phyloP scores from a whole-genome alignment of 2,329 filamentous ascomycete genomes.

The Aspergillus novofumigatus region DNA sequence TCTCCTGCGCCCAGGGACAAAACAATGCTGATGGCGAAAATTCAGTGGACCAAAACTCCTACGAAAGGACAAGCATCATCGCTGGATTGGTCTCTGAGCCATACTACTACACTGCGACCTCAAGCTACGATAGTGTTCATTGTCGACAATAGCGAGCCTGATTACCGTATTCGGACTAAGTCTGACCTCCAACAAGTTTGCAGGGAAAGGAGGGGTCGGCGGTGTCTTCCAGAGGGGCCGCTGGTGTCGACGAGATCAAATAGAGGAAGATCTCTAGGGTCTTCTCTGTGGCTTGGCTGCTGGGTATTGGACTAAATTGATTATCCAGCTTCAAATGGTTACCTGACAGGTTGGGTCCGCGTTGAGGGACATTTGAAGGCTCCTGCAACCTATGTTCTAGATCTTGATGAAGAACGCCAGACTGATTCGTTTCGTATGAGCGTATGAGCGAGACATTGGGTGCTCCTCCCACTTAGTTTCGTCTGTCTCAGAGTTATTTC shows the following conservation, averaged over 20 bases:
- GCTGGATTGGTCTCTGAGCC: not conserved
- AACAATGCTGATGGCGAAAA: conserved; percentile 11
- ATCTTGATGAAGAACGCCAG: not conserved
- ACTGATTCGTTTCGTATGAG: not conserved
- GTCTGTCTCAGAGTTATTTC: not conserved
- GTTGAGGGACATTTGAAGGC: not conserved
- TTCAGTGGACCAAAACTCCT: conserved; percentile 4
- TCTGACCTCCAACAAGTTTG: conserved; percentile 12
- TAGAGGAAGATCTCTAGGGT: conserved; percentile 5
- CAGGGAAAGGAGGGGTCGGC: conserved; percentile 18
- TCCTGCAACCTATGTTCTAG: not conserved
- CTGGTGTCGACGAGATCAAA: conserved; percentile 13
- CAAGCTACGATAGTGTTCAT: not conserved
- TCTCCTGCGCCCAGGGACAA: conserved; percentile 11
- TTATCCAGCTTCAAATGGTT: not conserved
- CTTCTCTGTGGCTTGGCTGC: not conserved
- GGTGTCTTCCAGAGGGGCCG: conserved; percentile 15
- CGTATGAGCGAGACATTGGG: not conserved
- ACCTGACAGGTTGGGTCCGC: not conserved
- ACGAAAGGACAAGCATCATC: conserved; percentile 1
- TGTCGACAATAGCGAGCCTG: conserved; percentile 1
- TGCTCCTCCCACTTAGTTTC: not conserved
- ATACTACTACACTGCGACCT: not conserved
- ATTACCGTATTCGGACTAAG: not conserved
- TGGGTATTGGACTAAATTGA: not conserved